A percentile compares a stretch with the other conserved stretches of the same genome.
Evolutionary conservation across 2,329 filamentous ascomycete species (phyloP).

Genomic region (Celoporthe dispersa): DNA sequence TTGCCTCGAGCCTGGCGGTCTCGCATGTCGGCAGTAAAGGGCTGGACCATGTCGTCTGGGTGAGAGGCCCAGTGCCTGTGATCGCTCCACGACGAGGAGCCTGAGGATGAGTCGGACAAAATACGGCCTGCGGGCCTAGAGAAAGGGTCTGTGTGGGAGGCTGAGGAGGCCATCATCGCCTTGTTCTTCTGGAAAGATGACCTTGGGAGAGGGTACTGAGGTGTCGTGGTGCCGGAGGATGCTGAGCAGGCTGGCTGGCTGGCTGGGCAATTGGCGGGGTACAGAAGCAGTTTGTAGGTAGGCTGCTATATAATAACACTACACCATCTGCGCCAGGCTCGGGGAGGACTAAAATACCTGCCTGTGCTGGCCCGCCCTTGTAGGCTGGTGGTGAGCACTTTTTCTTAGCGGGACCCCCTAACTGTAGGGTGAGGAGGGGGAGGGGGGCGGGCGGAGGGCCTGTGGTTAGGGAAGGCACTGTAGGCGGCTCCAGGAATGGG

Average conservation of each 20-base stretch:
- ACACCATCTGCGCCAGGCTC: background rate
- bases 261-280: background rate
- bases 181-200: background rate
- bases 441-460: too few species aligned
- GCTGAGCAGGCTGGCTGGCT: background rate
- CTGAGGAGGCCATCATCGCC: slow-evolving; percentile 15
- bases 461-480: background rate
- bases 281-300: background rate
- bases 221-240: too few species aligned
- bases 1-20: slow-evolving; percentile 64
- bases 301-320: background rate
- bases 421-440: too few species aligned
- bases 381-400: background rate
- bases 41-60: slow-evolving; percentile 23
- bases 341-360: background rate
- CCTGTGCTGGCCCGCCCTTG: background rate
- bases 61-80: slow-evolving; percentile 41
- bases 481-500: slow-evolving; percentile 8
- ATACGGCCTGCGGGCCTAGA: slow-evolving; percentile 20
- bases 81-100: slow-evolving; percentile 35
- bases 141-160: slow-evolving; percentile 23
- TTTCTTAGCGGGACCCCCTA: background rate
- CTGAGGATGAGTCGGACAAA: slow-evolving; percentile 28
- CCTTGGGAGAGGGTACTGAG: background rate
- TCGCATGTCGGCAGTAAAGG: slow-evolving; percentile 56